A percentile compares a stretch with the other conserved stretches of the same genome.
Evolutionary conservation across 345 rosid species (phyloP).

Genomic region (Microthlaspi erraticum): DNA sequence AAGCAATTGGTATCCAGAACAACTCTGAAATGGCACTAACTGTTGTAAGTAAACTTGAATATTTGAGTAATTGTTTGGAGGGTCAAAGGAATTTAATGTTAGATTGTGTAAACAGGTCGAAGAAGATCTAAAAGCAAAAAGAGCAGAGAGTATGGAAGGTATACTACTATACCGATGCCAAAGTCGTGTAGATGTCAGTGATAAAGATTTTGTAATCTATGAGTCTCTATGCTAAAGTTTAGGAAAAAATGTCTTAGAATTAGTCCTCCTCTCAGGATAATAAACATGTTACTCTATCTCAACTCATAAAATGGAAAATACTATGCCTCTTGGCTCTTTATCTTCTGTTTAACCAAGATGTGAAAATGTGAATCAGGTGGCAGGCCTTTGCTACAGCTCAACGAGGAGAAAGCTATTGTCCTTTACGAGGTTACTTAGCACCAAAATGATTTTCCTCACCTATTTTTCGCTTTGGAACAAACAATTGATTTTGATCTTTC

Average conservation of each 20-base stretch:
- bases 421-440: constrained; percentile 66
- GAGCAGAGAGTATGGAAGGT: constrained; percentile 68
- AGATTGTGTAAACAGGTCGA: constrained; percentile 56
- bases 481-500: constrained; percentile 30
- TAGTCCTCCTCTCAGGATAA: not conserved
- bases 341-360: constrained; percentile 28
- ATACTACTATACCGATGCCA: constrained; percentile 14
- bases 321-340: constrained; percentile 11
- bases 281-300: not conserved
- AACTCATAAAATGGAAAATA: not conserved
- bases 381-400: constrained; percentile 50
- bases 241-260: not conserved
- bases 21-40: constrained; percentile 58
- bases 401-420: constrained; percentile 89
- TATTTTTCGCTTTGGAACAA: not conserved
- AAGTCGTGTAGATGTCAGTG: constrained; percentile 1
- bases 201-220: constrained; percentile 10
- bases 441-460: constrained; percentile 1
- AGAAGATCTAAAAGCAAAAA: constrained; percentile 52
- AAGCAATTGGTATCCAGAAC: constrained; percentile 84
- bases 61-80: constrained; percentile 26
- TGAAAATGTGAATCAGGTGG: constrained; percentile 55
- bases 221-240: constrained; percentile 19
- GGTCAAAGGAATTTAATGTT: constrained; percentile 21
- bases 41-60: constrained; percentile 53